These are phyloP conservation scores for Asclepias syriaca DNA, from an alignment of 257 asterid genomes.

Conservation along the genomic window DNA sequence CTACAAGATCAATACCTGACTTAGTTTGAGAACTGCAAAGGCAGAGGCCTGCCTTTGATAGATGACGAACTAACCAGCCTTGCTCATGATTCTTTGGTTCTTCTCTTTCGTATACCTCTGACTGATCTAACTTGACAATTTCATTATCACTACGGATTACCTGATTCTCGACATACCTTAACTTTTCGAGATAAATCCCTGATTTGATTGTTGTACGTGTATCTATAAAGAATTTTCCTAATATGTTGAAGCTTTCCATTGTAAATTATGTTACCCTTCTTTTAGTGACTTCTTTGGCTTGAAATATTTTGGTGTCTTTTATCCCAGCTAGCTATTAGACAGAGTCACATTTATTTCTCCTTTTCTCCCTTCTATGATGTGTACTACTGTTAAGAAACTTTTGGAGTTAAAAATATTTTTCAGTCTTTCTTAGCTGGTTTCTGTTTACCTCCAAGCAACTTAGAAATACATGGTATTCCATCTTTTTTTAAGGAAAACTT, in stretches of 20 bases:
- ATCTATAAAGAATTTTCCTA: neutral
- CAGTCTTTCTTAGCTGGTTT: neutral
- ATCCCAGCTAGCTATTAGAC: neutral
- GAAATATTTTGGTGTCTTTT: neutral
- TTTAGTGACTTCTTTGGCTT: neutral
- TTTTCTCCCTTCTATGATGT: neutral
- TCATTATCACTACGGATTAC: neutral
- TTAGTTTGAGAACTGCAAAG: neutral
- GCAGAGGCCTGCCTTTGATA: neutral
- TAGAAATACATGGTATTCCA: conserved; percentile 12
- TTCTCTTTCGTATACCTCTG: neutral
- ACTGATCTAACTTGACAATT: neutral
- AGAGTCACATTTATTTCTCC: neutral
- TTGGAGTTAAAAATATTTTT: neutral
- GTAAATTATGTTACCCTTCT: neutral
- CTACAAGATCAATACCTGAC: neutral
- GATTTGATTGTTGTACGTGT: neutral
- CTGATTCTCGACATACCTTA: neutral
- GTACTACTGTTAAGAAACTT: neutral
- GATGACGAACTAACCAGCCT: neutral
- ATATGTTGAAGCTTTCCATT: neutral
- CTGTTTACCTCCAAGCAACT: neutral
- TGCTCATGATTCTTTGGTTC: neutral
- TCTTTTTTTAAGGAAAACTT: conserved; percentile 47
- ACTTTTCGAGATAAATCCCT: neutral